Evolutionary conservation across 1,139 yeast species (phyloP).

Genomic region (Kurtzmaniella natalensis): DNA sequence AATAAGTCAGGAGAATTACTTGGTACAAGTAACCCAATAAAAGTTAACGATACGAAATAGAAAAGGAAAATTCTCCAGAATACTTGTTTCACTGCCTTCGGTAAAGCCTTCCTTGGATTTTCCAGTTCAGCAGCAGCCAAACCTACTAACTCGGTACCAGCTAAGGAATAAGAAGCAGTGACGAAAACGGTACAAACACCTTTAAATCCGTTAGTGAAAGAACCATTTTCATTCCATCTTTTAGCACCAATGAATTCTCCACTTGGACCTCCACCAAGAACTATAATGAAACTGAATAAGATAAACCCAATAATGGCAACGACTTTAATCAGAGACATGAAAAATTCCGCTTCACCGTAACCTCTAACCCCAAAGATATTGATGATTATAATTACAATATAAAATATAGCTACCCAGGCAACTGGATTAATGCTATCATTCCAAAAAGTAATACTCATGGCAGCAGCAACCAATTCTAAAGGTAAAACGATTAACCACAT

Average conservation of each 20-base stretch:
- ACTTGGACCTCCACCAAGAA: conserved; percentile 64
- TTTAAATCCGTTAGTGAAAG: conserved; percentile 39
- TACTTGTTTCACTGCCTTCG: conserved; percentile 40
- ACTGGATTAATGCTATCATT: conserved; percentile 55
- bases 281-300: conserved; percentile 57
- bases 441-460: conserved; percentile 68
- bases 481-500: conserved; percentile 80
- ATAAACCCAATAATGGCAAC: conserved; percentile 62
- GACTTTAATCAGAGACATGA: conserved; percentile 55
- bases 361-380: conserved; percentile 70
- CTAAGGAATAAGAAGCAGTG: conserved; percentile 40
- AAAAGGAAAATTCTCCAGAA: conserved; percentile 42
- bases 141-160: conserved; percentile 47
- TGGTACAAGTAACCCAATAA: conserved; percentile 37
- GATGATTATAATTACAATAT: conserved; percentile 48
- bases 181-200: conserved; percentile 41
- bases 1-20: conserved; percentile 26
- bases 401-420: conserved; percentile 62
- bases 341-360: conserved; percentile 71
- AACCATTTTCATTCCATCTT: conserved; percentile 62
- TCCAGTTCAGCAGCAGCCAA: conserved; percentile 40
- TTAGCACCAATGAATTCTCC: conserved; percentile 59
- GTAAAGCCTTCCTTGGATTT: conserved; percentile 32
- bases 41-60: conserved; percentile 35
- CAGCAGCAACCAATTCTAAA: conserved; percentile 71